Evolutionary conservation across 202 grass and related monocot genomes (phyloP), one percentile per base, ranked within the genome.

Genomic region (Hordeum pubiflorum): DNA sequence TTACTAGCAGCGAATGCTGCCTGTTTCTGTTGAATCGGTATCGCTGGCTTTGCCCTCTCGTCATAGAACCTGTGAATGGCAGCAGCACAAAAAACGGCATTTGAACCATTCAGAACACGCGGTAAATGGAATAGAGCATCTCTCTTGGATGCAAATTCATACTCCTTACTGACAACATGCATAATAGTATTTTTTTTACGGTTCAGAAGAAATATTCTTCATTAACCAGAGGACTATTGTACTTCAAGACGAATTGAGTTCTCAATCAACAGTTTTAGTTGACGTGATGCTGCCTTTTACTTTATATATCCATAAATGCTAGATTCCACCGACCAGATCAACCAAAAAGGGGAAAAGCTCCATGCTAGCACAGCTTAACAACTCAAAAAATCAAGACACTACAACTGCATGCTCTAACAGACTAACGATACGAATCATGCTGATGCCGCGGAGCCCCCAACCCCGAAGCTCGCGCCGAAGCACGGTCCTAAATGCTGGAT

Each of bases 1-100:
- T 79, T 85, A 75, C 77, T 88, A 15, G 86, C 79, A 40, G 67
- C 78, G 4, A 86, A 84, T n/a, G 67, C 79, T 3, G 52, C 83
- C 83, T 89, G 81, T 68, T 89, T 84, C 75, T 90, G 82, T 39
- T 92, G 83, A 46, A 80, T 72, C 29, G 89, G 91, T 75, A 93
- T 91, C 60, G 56, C n/a, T 83, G 69, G 85, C 59, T 87, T 93
- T 70, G 36, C 55, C 69, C 33, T 83, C 57, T 94, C 92, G 36
- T 91, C 89, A 73, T 94, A 81, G 69, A 91, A 89, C 74, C 89
- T 94, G 68, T 24, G 24, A 73, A 86, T 59, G 11, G 58, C 34
- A 77, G 12, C 34, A 66, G 32, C 44, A 46, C 66, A 2, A 64
- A 75, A 21, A 38, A 4, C 31, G 23, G 7, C 20, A 41, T 33